Evolutionary conservation across 176 grass and related monocot genomes (phyloP).

Genomic region (Oryza glumipatula): DNA sequence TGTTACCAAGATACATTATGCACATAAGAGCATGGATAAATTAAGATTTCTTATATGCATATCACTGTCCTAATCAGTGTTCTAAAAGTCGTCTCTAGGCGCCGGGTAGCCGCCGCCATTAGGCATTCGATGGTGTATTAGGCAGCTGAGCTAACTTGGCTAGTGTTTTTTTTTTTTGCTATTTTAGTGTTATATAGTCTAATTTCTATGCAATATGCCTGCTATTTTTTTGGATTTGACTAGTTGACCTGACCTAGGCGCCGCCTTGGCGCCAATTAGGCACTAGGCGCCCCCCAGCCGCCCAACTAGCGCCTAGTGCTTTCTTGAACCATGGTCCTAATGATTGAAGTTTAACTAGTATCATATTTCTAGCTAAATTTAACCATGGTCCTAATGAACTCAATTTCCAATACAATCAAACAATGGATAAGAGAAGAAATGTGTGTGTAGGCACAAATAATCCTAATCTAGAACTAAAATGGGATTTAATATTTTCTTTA

Average conservation of each 20-base stretch:
- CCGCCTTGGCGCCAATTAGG: too few species aligned
- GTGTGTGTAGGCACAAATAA: neutral
- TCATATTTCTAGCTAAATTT: constrained; percentile 15
- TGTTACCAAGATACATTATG: constrained; percentile 2
- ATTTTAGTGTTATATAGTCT: too few species aligned
- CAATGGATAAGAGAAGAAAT: neutral
- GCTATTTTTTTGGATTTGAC: too few species aligned
- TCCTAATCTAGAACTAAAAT: constrained; percentile 7
- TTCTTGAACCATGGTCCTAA: neutral
- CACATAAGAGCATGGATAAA: neutral
- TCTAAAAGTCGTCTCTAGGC: too few species aligned
- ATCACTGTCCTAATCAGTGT: neutral
- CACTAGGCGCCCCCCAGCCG: too few species aligned
- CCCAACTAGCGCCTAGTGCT: too few species aligned
- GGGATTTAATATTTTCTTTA: neutral
- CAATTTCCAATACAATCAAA: constrained; percentile 10
- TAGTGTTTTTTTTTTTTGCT: too few species aligned
- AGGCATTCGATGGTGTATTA: too few species aligned
- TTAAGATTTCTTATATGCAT: neutral
- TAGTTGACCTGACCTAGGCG: too few species aligned
- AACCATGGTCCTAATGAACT: neutral
- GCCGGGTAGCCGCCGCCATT: too few species aligned
- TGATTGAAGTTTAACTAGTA: neutral
- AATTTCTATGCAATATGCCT: too few species aligned
- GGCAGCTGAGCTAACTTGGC: too few species aligned